A percentile compares a stretch with the other conserved stretches of the same genome.
These are phyloP conservation scores for Cucurbitaria berberidis DNA, from an alignment of 2,329 filamentous ascomycete species.

Conservation along the genomic window DNA sequence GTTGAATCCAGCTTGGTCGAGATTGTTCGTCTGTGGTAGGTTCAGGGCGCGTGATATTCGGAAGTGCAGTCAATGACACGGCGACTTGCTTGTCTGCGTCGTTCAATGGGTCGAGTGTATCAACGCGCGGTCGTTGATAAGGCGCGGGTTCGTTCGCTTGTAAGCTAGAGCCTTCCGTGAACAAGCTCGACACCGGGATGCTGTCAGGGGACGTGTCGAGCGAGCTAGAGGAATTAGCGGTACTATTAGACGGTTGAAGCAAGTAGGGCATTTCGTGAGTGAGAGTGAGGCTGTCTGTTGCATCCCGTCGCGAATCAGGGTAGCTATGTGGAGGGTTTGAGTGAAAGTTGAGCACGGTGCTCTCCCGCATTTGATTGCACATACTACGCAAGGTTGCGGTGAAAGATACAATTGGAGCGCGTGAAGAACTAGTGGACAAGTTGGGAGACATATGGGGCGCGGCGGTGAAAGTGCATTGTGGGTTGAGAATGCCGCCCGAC, in stretches of 20 bases:
- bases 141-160: background rate
- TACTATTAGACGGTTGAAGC: background rate
- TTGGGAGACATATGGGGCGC: background rate
- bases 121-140: background rate
- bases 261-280: background rate
- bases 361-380: background rate
- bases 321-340: too few relatives aligned
- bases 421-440: background rate
- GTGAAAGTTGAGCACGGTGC: background rate
- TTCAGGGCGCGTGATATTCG: background rate
- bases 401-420: background rate
- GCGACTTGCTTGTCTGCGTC: background rate
- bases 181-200: background rate
- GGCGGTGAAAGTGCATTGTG: background rate
- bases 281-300: too few relatives aligned
- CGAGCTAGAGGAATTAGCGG: background rate
- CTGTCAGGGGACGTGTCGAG: background rate
- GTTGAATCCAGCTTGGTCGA: conserved; percentile 1
- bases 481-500: background rate
- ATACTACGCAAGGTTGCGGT: background rate
- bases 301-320: background rate
- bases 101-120: background rate
- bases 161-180: background rate
- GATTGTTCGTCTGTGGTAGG: background rate
- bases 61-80: background rate